A percentile compares a stretch with the other conserved stretches of the same genome.
Conservation (phyloP, 2,329 filamentous ascomycete genomes). For the Verticillium albo-atrum region DNA sequence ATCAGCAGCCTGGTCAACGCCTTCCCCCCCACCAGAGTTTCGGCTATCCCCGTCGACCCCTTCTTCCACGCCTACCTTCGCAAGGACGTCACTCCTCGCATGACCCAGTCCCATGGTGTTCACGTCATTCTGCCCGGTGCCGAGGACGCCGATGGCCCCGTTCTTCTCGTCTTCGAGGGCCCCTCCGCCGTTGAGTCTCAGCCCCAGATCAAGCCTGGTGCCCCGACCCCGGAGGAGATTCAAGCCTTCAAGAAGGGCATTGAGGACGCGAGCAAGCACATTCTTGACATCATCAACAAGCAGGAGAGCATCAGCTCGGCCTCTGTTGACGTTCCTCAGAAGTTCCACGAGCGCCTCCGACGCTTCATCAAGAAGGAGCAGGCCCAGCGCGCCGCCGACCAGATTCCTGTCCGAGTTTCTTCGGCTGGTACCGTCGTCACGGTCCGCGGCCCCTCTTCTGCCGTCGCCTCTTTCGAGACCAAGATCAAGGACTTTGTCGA, state of each 20-base stretch:
- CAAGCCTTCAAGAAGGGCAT: conserved; percentile 51
- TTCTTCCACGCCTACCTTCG: conserved; percentile 75
- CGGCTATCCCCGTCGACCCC: conserved; percentile 63
- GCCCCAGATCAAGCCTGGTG: conserved; percentile 14
- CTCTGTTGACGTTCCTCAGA: conserved; percentile 54
- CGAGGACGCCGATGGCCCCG: conserved; percentile 51
- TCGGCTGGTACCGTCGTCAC: conserved; percentile 59
- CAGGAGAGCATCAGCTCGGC: conserved; percentile 50
- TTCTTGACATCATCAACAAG: conserved; percentile 52
- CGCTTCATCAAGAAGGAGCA: conserved; percentile 64
- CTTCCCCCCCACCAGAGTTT: conserved; percentile 69
- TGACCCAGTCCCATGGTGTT: conserved; percentile 68
- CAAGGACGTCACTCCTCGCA: conserved; percentile 55
- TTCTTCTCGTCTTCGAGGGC: conserved; percentile 74
- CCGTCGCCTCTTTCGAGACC: conserved; percentile 65
- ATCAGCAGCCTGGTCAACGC: conserved; percentile 69
- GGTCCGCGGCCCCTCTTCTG: conserved; percentile 70
- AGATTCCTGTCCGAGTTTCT: conserved; percentile 57
- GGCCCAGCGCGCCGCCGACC: conserved; percentile 47
- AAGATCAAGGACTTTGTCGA: conserved; percentile 78
- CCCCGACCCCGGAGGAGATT: conserved; percentile 35
- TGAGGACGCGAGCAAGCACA: conserved; percentile 51
- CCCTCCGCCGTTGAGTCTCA: conserved; percentile 21
- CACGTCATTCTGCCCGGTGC: conserved; percentile 67
- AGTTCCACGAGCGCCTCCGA: conserved; percentile 60